These are phyloP conservation scores for Leccinum subgranulosum DNA, from an alignment of 768 basidiomycete genomes.

Conservation along the genomic window DNA sequence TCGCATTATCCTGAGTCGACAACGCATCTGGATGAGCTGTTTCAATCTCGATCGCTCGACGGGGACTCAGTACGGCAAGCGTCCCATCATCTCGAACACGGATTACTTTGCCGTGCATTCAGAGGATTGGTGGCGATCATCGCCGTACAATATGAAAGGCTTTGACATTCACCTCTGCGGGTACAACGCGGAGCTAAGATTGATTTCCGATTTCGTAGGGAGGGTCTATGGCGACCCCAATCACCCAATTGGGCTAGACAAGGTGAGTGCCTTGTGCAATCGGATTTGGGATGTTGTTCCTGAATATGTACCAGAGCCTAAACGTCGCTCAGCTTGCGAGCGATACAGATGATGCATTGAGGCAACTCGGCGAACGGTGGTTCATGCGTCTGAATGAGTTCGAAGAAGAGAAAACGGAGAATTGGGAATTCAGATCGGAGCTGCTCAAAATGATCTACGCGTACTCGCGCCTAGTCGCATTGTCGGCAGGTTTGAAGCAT, in stretches of 20 bases:
- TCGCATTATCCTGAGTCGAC: constrained; percentile 85
- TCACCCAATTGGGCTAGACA: constrained; percentile 75
- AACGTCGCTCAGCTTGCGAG: constrained; percentile 64
- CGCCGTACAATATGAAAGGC: constrained; percentile 61
- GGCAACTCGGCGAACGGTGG: constrained; percentile 55
- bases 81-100: constrained; percentile 69
- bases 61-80: constrained; percentile 85
- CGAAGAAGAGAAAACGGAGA: constrained; percentile 49
- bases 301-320: constrained; percentile 41
- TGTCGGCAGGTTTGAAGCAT: constrained; percentile 78
- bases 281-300: neutral
- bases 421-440: constrained; percentile 58
- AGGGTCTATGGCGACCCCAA: constrained; percentile 71
- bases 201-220: constrained; percentile 56
- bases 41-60: constrained; percentile 90
- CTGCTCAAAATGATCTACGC: constrained; percentile 61
- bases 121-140: constrained; percentile 67
- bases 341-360: constrained; percentile 68
- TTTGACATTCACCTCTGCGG: constrained; percentile 81
- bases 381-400: constrained; percentile 45
- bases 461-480: constrained; percentile 64
- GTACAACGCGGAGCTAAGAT: constrained; percentile 71
- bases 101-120: constrained; percentile 77
- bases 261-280: constrained; percentile 37
- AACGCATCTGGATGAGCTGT: constrained; percentile 87